Conservation (phyloP, 352 stramenopile species). For the Pythium periplocum region DNA sequence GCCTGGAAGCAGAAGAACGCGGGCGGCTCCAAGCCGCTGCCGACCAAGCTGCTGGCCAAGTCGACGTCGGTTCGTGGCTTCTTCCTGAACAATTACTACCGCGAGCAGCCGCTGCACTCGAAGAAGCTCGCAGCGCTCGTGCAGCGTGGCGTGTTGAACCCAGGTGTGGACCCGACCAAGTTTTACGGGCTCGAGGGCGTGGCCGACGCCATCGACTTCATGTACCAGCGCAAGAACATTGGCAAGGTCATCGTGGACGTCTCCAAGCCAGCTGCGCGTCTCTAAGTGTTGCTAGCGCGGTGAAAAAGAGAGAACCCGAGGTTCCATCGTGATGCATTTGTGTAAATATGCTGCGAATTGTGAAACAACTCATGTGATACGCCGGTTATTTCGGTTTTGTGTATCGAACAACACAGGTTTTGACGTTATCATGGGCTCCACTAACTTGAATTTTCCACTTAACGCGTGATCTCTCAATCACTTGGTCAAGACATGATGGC, state of each 20-base stretch:
- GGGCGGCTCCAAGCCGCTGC: slow-evolving; percentile 19
- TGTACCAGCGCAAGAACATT: slow-evolving; percentile 65
- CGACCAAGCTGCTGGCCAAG: slow-evolving; percentile 33
- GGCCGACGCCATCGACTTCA: slow-evolving; percentile 43
- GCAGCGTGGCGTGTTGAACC: slow-evolving; percentile 27
- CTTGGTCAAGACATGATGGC: too few species aligned
- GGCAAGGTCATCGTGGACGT: slow-evolving; percentile 70
- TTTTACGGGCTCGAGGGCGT: slow-evolving; percentile 50
- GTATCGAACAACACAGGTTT: too few species aligned
- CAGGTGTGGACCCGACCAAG: slow-evolving; percentile 31
- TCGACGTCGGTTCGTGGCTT: slow-evolving; percentile 42
- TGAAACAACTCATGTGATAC: too few species aligned
- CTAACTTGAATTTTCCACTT: too few species aligned
- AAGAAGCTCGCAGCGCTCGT: slow-evolving; percentile 44
- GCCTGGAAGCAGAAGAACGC: slow-evolving; percentile 34
- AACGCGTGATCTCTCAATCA: too few species aligned
- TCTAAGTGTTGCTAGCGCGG: slow-evolving; percentile 4
- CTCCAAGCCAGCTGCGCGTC: slow-evolving; percentile 15
- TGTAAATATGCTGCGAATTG: too few species aligned
- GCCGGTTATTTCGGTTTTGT: too few species aligned
- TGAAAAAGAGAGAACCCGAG: too few species aligned
- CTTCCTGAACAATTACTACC: slow-evolving; percentile 34
- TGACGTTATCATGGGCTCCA: too few species aligned
- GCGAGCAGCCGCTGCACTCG: slow-evolving; percentile 24
- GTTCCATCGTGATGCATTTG: too few species aligned